A percentile compares a stretch with the other conserved stretches of the same genome.
phyloP scores from a whole-genome alignment of 495 filamentous ascomycete genomes.

The Penicillium fimorum region DNA sequence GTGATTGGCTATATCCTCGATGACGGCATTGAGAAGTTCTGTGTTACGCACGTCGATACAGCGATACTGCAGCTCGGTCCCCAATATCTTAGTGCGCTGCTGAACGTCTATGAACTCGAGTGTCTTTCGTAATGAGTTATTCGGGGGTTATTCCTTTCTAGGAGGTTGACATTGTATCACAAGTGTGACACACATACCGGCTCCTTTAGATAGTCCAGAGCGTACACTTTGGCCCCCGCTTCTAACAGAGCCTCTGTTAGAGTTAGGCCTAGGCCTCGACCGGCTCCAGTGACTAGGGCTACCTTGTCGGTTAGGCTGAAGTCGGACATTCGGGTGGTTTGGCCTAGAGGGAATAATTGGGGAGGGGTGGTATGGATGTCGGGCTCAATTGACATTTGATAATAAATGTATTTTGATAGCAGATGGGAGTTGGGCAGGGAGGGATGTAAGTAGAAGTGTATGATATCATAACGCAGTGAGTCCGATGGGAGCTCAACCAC shows the following conservation, averaged over 20 bases:
- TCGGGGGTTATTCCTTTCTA: not conserved
- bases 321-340: constrained; percentile 59
- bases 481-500: not conserved
- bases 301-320: constrained; percentile 78
- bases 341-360: constrained; percentile 20
- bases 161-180: constrained; percentile 11
- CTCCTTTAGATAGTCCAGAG: constrained; percentile 45
- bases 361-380: not conserved
- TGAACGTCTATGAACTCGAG: constrained; percentile 63
- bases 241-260: constrained; percentile 76
- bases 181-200: constrained; percentile 26
- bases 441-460: not conserved
- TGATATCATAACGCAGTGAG: too few species aligned
- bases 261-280: constrained; percentile 75
- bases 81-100: constrained; percentile 63
- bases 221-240: constrained; percentile 68
- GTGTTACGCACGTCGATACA: constrained; percentile 81
- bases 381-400: not conserved
- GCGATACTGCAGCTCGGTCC: constrained; percentile 71
- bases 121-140: constrained; percentile 38
- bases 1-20: constrained; percentile 64
- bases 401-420: not conserved
- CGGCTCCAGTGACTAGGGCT: constrained; percentile 74
- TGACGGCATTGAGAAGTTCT: constrained; percentile 61
- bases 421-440: not conserved